Base-by-base conservation (phyloP, 2,329 filamentous ascomycete species). In the Ustilaginoidea virens region DNA sequence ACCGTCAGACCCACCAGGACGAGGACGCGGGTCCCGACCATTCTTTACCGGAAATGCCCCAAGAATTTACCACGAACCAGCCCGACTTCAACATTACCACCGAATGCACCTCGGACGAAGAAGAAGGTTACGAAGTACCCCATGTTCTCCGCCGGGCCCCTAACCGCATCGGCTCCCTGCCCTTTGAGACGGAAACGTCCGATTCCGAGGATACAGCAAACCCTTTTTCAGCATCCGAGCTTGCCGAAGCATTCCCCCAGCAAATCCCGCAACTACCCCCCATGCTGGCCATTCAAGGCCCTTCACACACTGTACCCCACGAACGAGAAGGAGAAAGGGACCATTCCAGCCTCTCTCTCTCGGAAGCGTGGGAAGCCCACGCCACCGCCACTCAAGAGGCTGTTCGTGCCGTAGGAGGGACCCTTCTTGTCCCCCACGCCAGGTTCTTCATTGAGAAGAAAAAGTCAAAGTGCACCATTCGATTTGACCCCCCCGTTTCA, bases 381-480 rank as follows among this genome's bases (percentile, higher is more conserved):
- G 61, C 66, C 39, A 52, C 58, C 17, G 63, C 65, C 10, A 67
- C 65, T 2, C 67, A 72, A 35, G 68, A 72, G 43, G 63, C 67
- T 1, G 58, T 67, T 10, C 56, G 60, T 32, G 66, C 66, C 2
- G 66, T 68, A 2, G 67, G 67, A 4, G 66, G 67, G 17, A 66
- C 68, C 25, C 55, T 81, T 4, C 64, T 86, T 52, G 63, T 63
- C 19, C 82, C 82, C 1, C 73, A 83, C 49, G 82, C 83, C 3
- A 70, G 72, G 17, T 94, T 96, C 54, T 79, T 76, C 45, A 92
- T 94, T 31, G 75, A 80, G 44, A 71, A 74, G 49, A 70, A 78
- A 42, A 86, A 83, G 57, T 82, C 73, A 56, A 83, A 78, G 52
- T 87, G 90, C 41, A 85, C 77, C 10, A 79, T 96, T 42, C 76